Conservation (phyloP, 257 asterid species). For the Buddleja alternifolia region DNA sequence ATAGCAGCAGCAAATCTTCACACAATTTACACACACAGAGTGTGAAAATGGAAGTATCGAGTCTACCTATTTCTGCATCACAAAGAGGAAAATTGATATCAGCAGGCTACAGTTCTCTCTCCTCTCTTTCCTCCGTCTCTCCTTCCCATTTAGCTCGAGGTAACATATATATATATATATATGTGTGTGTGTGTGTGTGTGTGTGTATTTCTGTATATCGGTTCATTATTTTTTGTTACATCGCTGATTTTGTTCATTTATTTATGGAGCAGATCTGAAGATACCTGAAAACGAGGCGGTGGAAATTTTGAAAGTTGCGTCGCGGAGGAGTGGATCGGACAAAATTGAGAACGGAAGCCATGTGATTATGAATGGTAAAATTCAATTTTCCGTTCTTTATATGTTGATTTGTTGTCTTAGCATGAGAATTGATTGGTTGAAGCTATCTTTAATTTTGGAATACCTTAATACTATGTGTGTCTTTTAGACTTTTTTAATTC, state of each 20-base stretch:
- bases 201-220: neutral
- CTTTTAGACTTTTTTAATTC: no score
- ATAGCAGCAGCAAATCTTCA: neutral
- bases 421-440: slow-evolving; percentile 14
- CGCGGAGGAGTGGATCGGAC: slow-evolving; percentile 55
- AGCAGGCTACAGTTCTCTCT: slow-evolving; percentile 71
- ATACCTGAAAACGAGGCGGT: slow-evolving; percentile 70
- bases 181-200: neutral
- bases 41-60: slow-evolving; percentile 65
- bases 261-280: slow-evolving; percentile 53
- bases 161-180: slow-evolving; percentile 21
- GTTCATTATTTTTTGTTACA: neutral
- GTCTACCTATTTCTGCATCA: slow-evolving; percentile 76
- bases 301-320: slow-evolving; percentile 59
- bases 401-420: neutral
- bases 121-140: slow-evolving; percentile 60
- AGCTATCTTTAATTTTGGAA: slow-evolving; percentile 2
- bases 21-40: slow-evolving; percentile 22
- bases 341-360: slow-evolving; percentile 45
- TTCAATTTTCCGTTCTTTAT: neutral
- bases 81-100: slow-evolving; percentile 74
- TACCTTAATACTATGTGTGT: neutral
- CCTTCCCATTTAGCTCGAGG: slow-evolving; percentile 62
- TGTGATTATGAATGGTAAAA: slow-evolving; percentile 64
- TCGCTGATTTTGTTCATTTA: neutral